phyloP scores from a whole-genome alignment of 1,139 yeast species.

The Yamadazyma mexicana region DNA sequence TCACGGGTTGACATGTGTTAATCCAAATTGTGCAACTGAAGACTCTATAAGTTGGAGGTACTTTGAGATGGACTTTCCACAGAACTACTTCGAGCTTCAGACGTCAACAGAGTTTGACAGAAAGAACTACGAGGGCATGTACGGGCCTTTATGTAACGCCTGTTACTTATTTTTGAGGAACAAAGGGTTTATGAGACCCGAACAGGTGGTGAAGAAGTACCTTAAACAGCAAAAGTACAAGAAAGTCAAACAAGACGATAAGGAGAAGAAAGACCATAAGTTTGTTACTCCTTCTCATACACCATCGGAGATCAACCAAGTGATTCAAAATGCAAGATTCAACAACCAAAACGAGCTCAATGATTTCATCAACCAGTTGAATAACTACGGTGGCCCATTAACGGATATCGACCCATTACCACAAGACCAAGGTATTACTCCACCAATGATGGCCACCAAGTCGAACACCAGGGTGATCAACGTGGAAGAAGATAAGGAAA shows the following conservation, averaged over 20 bases:
- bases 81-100: conserved; percentile 39
- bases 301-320: conserved; percentile 47
- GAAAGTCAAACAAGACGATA: conserved; percentile 16
- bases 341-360: conserved; percentile 40
- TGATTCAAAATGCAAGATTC: conserved; percentile 28
- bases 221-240: conserved; percentile 48
- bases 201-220: conserved; percentile 48
- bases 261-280: conserved; percentile 18
- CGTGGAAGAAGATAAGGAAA: conserved; percentile 45
- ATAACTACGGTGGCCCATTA: conserved; percentile 51
- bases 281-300: conserved; percentile 47
- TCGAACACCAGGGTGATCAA: conserved; percentile 47
- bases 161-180: conserved; percentile 48
- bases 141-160: conserved; percentile 53
- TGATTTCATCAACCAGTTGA: conserved; percentile 50
- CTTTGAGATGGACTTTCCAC: conserved; percentile 44
- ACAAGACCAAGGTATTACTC: conserved; percentile 38
- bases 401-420: conserved; percentile 56
- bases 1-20: conserved; percentile 45
- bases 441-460: conserved; percentile 52
- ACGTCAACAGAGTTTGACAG: conserved; percentile 42
- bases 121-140: conserved; percentile 48
- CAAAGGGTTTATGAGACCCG: conserved; percentile 55
- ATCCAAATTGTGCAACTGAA: conserved; percentile 43
- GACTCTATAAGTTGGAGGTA: conserved; percentile 49